Evolutionary conservation across 768 basidiomycete genomes (phyloP), one percentile per base, ranked within the genome.

Genomic region (Suillus paluster): DNA sequence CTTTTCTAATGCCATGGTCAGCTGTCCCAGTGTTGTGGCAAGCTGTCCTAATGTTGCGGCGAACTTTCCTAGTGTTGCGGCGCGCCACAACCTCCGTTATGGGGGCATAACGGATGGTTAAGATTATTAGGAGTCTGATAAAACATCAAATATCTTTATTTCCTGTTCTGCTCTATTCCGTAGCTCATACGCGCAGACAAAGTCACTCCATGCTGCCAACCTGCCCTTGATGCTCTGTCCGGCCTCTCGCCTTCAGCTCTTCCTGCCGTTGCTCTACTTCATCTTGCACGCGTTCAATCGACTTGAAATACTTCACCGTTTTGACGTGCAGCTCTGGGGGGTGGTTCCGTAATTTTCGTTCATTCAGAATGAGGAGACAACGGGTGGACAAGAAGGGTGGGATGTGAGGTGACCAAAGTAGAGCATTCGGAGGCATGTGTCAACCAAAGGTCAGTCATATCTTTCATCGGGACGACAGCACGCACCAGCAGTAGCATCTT

Each of bases 301-400:
- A 92, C 71, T 92, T 93, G 80, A 95, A 95, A 78, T 94, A 95
- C 68, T 92, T 92, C 63, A 94, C 92, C 0, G 92, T 94, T 78
- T 94, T 95, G 61, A 95, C 93, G 62, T 87, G 91, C 39, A 95
- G 83, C 72, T 95, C 92, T 91, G 69, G 25, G 30, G 10, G 19
- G 5, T n/a, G 23, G 57, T 10, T 14, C 46, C 4, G 30, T 4
- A 25, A 4, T 14, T 46, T 33, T 27, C n/a, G n/a, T n/a, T 42
- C 21, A 15, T 36, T 50, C n/a, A 23, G 30, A 39, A 34, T 46
- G n/a, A 21, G 23, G 58, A 23, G 27, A 25, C 19, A n/a, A n/a
- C n/a, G n/a, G n/a, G n/a, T n/a, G n/a, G n/a, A n/a, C 25, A 44
- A 23, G 21, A 30, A n/a, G 23, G 36, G 23, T 8, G 4, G 56